Percentiles rank a stretch among this genome's conserved stretches.
These are phyloP conservation scores for Hypoxylon lenormandii DNA, from an alignment of 495 filamentous ascomycete species.

Conservation along the genomic window DNA sequence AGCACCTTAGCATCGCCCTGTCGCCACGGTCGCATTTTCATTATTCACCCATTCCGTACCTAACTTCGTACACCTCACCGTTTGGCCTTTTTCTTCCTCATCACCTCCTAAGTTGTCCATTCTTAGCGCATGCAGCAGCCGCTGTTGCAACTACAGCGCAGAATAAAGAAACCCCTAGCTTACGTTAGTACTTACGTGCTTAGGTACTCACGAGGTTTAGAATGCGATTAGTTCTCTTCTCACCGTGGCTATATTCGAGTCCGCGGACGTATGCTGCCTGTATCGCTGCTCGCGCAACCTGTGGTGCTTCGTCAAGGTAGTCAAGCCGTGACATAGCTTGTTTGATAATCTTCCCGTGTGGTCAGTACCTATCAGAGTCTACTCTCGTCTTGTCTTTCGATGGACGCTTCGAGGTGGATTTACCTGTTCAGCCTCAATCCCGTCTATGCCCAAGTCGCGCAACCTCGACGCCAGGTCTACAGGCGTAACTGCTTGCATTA, in stretches of 20 bases:
- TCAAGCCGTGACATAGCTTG: slow-evolving; percentile 60
- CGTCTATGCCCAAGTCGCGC: slow-evolving; percentile 39
- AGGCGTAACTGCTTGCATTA: slow-evolving; percentile 52
- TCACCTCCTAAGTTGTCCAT: slow-evolving; percentile 18
- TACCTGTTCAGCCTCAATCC: slow-evolving; percentile 45
- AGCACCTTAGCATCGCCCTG: too few relatives aligned
- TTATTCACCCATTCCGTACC: too few relatives aligned
- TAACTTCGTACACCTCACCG: too few relatives aligned
- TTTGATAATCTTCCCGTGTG: slow-evolving; percentile 50
- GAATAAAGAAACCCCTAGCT: slow-evolving; percentile 29
- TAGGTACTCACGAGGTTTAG: not conserved
- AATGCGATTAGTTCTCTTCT: not conserved
- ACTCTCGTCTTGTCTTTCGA: not conserved
- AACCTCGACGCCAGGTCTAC: slow-evolving; percentile 42
- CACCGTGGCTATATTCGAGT: slow-evolving; percentile 53
- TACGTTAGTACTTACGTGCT: slow-evolving; percentile 14
- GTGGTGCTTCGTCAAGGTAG: slow-evolving; percentile 62
- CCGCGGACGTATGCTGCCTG: slow-evolving; percentile 55
- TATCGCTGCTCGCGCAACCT: slow-evolving; percentile 49
- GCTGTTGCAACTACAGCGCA: slow-evolving; percentile 29
- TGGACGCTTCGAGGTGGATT: not conserved
- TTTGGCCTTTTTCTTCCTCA: not conserved
- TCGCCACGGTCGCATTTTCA: too few relatives aligned
- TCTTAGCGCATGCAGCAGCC: slow-evolving; percentile 18
- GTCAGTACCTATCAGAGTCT: too few relatives aligned